These are phyloP conservation scores for Eimeria necatrix DNA, from an alignment of 169 alveolate genomes.

Conservation along the genomic window DNA sequence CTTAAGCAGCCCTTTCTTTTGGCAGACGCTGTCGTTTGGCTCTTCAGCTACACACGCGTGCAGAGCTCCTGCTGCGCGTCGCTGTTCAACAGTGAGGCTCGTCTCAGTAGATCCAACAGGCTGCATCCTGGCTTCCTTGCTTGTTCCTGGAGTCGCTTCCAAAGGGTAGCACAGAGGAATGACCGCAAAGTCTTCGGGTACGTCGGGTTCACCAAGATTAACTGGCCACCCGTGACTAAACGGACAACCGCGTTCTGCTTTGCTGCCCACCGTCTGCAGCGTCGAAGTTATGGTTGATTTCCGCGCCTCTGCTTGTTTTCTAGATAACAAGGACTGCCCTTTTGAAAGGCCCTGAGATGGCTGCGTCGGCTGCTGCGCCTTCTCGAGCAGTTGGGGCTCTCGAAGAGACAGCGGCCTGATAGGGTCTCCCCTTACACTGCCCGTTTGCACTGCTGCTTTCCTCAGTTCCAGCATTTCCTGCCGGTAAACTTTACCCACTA, in stretches of 20 bases:
- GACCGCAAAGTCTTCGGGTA: slow-evolving; percentile 1
- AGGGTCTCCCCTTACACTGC: slow-evolving; percentile 55
- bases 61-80: not conserved
- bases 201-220: not conserved
- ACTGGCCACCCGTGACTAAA: slow-evolving; percentile 45
- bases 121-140: not conserved
- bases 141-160: not conserved
- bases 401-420: slow-evolving; percentile 43
- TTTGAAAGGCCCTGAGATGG: not conserved
- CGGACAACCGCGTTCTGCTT: slow-evolving; percentile 25
- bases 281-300: too few species aligned
- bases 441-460: slow-evolving; percentile 66
- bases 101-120: not conserved
- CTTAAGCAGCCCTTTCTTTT: not conserved
- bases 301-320: not conserved
- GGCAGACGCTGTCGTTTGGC: not conserved
- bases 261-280: not conserved
- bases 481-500: slow-evolving; percentile 67
- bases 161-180: slow-evolving; percentile 48
- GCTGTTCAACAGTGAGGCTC: slow-evolving; percentile 2
- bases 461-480: slow-evolving; percentile 73
- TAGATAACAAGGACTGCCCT: not conserved
- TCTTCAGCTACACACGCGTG: slow-evolving; percentile 8
- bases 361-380: not conserved
- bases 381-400: slow-evolving; percentile 7